These are phyloP conservation scores for Tuber microsphaerosporum DNA, from an alignment of 495 filamentous ascomycete genomes.

Conservation along the genomic window DNA sequence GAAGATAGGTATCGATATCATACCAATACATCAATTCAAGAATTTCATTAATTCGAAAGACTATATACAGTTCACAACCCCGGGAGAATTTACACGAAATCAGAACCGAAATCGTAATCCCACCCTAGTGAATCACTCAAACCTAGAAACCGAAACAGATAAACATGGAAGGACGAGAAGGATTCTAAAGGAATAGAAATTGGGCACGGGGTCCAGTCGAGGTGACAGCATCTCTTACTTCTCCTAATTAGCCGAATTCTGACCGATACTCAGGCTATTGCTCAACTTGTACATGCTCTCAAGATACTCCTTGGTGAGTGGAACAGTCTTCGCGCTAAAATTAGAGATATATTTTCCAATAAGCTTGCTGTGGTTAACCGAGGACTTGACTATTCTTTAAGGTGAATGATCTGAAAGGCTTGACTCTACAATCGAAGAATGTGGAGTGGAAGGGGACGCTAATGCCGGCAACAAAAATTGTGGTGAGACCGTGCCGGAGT, in stretches of 20 bases:
- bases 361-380: slow-evolving; percentile 94
- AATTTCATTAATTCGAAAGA: background rate
- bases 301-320: slow-evolving; percentile 96
- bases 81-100: background rate
- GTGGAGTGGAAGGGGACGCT: slow-evolving; percentile 99
- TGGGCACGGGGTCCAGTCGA: slow-evolving; percentile 6
- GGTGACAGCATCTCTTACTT: slow-evolving; percentile 48
- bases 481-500: slow-evolving; percentile 92
- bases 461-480: slow-evolving; percentile 92
- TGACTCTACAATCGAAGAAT: slow-evolving; percentile 93
- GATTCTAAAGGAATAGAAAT: too few species aligned
- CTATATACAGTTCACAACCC: background rate
- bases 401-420: slow-evolving; percentile 93
- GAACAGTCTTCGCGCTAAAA: slow-evolving; percentile 93
- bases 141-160: slow-evolving; percentile 6
- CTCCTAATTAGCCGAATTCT: slow-evolving; percentile 79
- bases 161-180: slow-evolving; percentile 7
- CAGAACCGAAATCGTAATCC: background rate
- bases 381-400: slow-evolving; percentile 99
- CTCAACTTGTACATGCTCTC: slow-evolving; percentile 94
- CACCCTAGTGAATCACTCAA: background rate
- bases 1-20: background rate
- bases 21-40: background rate
- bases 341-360: slow-evolving; percentile 99
- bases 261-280: slow-evolving; percentile 82